Percentiles rank a stretch among this genome's conserved stretches.
Conservation (phyloP, 1,139 yeast genomes). For the Candida buenavistaensis region DNA sequence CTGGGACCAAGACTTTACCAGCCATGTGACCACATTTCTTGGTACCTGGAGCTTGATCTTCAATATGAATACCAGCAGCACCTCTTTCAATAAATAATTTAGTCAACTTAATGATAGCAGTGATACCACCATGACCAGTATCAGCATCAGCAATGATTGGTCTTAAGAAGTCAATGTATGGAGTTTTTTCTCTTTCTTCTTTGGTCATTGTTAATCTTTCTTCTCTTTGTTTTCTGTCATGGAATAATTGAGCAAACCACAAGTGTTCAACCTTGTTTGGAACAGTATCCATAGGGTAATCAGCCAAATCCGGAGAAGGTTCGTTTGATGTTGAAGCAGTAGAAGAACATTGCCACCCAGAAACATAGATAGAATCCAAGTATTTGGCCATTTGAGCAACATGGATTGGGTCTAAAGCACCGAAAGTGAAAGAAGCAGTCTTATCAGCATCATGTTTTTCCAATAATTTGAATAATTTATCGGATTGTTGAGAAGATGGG, state of each 20-base stretch:
- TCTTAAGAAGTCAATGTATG: slow-evolving; percentile 79
- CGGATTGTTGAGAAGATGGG: slow-evolving; percentile 81
- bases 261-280: slow-evolving; percentile 98
- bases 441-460: slow-evolving; percentile 70
- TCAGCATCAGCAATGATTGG: slow-evolving; percentile 98
- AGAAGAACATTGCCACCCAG: slow-evolving; percentile 99
- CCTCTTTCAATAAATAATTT: slow-evolving; percentile 97
- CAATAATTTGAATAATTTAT: slow-evolving; percentile 71
- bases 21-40: slow-evolving; percentile 99
- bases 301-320: slow-evolving; percentile 98
- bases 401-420: slow-evolving; percentile 96
- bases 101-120: slow-evolving; percentile 93
- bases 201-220: slow-evolving; percentile 66
- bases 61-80: slow-evolving; percentile 98
- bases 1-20: slow-evolving; percentile 96
- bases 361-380: slow-evolving; percentile 87
- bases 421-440: slow-evolving; percentile 87
- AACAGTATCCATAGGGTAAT: slow-evolving; percentile 97
- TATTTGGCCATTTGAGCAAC: slow-evolving; percentile 96
- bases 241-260: slow-evolving; percentile 96
- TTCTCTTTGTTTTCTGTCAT: slow-evolving; percentile 93
- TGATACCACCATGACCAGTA: slow-evolving; percentile 98
- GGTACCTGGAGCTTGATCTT: slow-evolving; percentile 98
- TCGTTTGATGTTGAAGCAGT: slow-evolving; percentile 97
- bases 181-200: slow-evolving; percentile 62